Conservation (phyloP, 768 basidiomycete genomes). For the Leccinum subtestaceum region DNA sequence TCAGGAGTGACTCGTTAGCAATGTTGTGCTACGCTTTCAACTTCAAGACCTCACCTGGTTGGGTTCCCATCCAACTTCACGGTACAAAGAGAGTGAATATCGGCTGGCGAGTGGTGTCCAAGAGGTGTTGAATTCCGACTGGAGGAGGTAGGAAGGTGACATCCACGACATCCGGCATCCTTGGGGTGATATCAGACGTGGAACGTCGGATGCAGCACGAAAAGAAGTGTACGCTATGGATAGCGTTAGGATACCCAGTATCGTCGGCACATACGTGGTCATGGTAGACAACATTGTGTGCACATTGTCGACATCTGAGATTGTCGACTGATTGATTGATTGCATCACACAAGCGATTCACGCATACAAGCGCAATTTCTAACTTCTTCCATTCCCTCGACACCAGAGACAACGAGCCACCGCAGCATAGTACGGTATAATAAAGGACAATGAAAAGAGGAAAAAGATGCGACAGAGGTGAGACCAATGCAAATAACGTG, state of each 20-base stretch:
- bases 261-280: conserved; percentile 9
- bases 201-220: conserved; percentile 43
- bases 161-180: conserved; percentile 97
- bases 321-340: neutral
- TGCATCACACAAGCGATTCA: neutral
- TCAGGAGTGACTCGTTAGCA: conserved; percentile 4
- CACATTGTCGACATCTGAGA: neutral
- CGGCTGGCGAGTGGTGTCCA: conserved; percentile 72
- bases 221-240: conserved; percentile 40
- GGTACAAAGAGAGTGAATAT: conserved; percentile 88
- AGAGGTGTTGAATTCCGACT: conserved; percentile 59
- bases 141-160: conserved; percentile 84
- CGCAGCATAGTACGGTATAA: conserved; percentile 37
- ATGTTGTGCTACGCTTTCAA: neutral
- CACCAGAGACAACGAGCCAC: conserved; percentile 31
- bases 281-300: conserved; percentile 1
- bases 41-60: conserved; percentile 42
- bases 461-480: conserved; percentile 32
- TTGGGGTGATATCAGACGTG: conserved; percentile 67
- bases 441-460: conserved; percentile 30
- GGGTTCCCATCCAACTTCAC: conserved; percentile 83
- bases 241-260: conserved; percentile 35
- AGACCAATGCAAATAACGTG: conserved; percentile 33
- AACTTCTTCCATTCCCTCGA: conserved; percentile 34
- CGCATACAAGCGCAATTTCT: conserved; percentile 15